Evolutionary conservation across 2,329 filamentous ascomycete species (phyloP).

Genomic region (Neocucurbitaria cava): DNA sequence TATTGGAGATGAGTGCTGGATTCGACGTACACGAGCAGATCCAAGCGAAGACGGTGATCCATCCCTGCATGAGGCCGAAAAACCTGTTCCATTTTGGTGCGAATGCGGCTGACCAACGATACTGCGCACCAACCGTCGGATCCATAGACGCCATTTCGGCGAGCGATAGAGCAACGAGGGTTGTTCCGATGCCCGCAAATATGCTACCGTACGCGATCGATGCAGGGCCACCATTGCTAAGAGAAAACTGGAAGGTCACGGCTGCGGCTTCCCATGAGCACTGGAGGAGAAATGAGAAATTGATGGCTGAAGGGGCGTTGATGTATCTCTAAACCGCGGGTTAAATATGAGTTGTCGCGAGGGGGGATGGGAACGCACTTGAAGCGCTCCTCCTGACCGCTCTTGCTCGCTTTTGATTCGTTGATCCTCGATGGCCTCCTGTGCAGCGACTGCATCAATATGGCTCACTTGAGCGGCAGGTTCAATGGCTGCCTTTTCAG

Average conservation of each 20-base stretch:
- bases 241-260: constrained; percentile 32
- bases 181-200: constrained; percentile 32
- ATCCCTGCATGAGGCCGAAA: constrained; percentile 34
- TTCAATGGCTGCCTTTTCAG: constrained; percentile 6
- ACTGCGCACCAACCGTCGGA: constrained; percentile 39
- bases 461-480: constrained; percentile 12
- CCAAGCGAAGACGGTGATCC: constrained; percentile 48
- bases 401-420: constrained; percentile 12
- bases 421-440: constrained; percentile 24
- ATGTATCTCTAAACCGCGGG: constrained; percentile 24
- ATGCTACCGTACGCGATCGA: constrained; percentile 37
- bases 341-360: not conserved
- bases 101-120: constrained; percentile 34
- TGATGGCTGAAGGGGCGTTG: constrained; percentile 27
- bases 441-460: constrained; percentile 17
- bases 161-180: constrained; percentile 40
- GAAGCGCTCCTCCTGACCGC: constrained; percentile 12
- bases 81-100: constrained; percentile 31
- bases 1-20: constrained; percentile 32
- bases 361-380: not conserved
- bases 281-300: constrained; percentile 34
- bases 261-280: constrained; percentile 36
- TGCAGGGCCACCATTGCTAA: constrained; percentile 37
- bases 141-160: constrained; percentile 41
- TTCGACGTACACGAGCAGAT: constrained; percentile 37